A percentile compares a stretch with the other conserved stretches of the same genome.
Conservation (phyloP, 116 monocot species). For the Phalaenopsis hybrid region DNA sequence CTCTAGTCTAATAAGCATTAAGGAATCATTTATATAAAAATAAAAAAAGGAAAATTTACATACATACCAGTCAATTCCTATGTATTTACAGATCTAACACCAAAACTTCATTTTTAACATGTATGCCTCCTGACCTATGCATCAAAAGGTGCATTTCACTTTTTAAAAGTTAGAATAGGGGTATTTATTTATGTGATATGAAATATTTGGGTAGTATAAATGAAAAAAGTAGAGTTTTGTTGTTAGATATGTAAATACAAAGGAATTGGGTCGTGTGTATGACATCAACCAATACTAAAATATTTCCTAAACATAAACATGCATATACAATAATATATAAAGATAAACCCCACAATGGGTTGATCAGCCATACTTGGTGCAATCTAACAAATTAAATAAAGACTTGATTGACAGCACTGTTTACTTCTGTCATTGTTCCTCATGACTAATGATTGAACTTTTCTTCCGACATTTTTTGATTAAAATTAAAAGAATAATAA, state of each 20-base stretch:
- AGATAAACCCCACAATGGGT: not conserved
- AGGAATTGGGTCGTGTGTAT: not conserved
- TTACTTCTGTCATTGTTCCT: not conserved
- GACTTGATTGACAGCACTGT: not conserved
- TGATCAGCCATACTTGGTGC: not conserved
- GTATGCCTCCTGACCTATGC: too few species aligned
- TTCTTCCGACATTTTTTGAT: not conserved
- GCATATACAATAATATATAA: too few species aligned
- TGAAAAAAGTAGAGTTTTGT: too few species aligned
- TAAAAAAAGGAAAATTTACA: not conserved
- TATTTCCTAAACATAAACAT: not conserved
- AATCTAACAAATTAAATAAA: conserved; percentile 1
- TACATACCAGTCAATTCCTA: not conserved
- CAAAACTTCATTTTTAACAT: too few species aligned
- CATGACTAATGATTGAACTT: not conserved
- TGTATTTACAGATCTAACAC: too few species aligned
- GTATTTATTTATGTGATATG: too few species aligned
- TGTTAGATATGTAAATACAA: too few species aligned
- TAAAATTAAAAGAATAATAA: not conserved
- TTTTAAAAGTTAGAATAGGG: too few species aligned
- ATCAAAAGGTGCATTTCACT: too few species aligned
- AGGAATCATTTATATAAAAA: not conserved
- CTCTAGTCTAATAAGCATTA: not conserved
- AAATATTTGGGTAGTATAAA: too few species aligned
- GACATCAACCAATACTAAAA: not conserved